Base-by-base conservation (phyloP, 257 asterid species). In the Primulina huaijiensis region DNA sequence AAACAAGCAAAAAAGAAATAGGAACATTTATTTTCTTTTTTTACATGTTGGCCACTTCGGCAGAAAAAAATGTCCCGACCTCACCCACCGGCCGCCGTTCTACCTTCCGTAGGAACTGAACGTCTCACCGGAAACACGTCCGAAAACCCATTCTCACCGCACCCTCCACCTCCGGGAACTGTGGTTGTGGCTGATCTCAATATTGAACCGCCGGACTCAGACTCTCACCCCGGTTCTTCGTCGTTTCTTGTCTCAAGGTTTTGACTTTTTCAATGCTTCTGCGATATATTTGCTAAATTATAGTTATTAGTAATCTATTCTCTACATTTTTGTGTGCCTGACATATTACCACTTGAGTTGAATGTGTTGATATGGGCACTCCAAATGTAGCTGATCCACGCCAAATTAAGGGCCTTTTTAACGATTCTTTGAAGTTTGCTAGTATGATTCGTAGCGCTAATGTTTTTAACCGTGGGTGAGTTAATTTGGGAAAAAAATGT, bases 151-250 rank as follows among this genome's bases (percentile, higher is more conserved):
- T 23, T 23, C 25, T 23, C 25, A 23, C 1, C 25, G 25, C 25
- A 23, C 25, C 79, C 74, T 43, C 79, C 76, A 63, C 77, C 76
- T 62, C 67, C 79, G 65, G 82, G 80, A 74, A 71, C 86, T 63
- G 40, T 79, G 61, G 72, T 89, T 60, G 25, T 86, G 76, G 92
- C 93, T 72, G 96, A 89, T 87, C 96, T 89, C 72, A 89, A 87
- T 77, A 87, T 79, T 80, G 94, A 87, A 80, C 94, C 92, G 37
- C 90, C 85, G 33, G 86, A 89, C 8, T 62, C 85, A 4, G 88
- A 87, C 72, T 74, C 75, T 61, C 76, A 57, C 63, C 78, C 77
- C 29, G 78, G 80, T 11, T 57, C 83, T 7, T 64, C 86, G 56
- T n/a, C 75, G 16, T 12, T 70, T 71, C 79, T 80, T 21, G 23